Evolutionary conservation across 2,329 filamentous ascomycete species (phyloP), one percentile per base, ranked within the genome.

Genomic region (Periconia digitata): DNA sequence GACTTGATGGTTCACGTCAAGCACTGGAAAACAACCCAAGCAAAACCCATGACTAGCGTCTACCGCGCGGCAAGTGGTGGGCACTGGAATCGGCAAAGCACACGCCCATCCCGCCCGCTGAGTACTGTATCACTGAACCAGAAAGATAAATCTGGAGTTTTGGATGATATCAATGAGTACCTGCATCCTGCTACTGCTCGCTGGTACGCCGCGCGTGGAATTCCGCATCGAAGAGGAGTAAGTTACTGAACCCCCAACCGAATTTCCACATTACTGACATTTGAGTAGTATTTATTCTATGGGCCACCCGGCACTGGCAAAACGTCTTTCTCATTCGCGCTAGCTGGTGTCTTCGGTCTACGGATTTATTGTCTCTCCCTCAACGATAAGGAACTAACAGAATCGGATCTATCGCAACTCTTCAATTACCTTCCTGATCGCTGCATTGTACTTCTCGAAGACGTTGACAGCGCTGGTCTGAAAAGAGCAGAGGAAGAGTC

Each of bases 181-280:
- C 76, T 94, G 0, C 83, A 90, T 45, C 87, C 88, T 0, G 74
- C 78, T 1, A 89, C 84, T 0, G 81, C 84, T 1, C 78, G 84
- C n/a, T 95, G 90, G 89, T 95, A 96, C 65, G 79, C 85, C 0
- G 87, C 89, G 56, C 81, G 90, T 6, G 90, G 90, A 1, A 92
- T 95, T 23, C 90, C 91, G 0, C 95, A 95, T 66, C 82, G 90
- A 13, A 80, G 90, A 4, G 91, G 90, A 0, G 24, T 27, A 27
- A 27, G 24, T 27, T 6, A 27, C 24, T 27, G 13, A 27, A 13
- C 24, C 6, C 24, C 24, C 24, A 7, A 27, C 13, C 13, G 24
- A 13, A 27, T 27, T 27, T 6, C 13, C 7, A 7, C 13, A 6
- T 27, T 13, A 13, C 24, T 27, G 24, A 27, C 24, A 27, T 7